phyloP scores from a whole-genome alignment of 345 rosid genomes.

The Acer yangbiense region DNA sequence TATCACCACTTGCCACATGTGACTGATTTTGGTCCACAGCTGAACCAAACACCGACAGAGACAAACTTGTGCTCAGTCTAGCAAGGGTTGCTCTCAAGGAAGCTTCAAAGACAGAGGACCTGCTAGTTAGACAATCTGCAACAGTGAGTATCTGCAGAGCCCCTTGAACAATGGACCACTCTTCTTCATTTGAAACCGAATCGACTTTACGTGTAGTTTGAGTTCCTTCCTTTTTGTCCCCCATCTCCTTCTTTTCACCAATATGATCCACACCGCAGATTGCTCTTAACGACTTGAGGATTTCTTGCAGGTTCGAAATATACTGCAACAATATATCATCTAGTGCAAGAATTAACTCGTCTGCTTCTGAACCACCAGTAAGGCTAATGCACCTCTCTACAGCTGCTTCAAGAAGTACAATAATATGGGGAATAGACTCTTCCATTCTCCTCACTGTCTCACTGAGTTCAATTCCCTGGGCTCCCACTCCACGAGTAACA shows the following conservation, averaged over 20 bases:
- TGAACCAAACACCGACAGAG: slow-evolving; percentile 71
- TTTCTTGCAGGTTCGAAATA: slow-evolving; percentile 85
- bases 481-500: slow-evolving; percentile 94
- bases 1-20: slow-evolving; percentile 48
- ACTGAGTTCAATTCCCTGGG: slow-evolving; percentile 97
- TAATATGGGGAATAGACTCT: slow-evolving; percentile 94
- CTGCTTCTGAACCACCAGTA: slow-evolving; percentile 98
- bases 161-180: slow-evolving; percentile 99
- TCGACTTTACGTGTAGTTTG: slow-evolving; percentile 68
- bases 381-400: slow-evolving; percentile 92
- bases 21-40: slow-evolving; percentile 71
- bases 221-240: slow-evolving; percentile 70
- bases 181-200: slow-evolving; percentile 81
- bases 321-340: slow-evolving; percentile 93
- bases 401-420: slow-evolving; percentile 91
- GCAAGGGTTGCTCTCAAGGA: slow-evolving; percentile 91
- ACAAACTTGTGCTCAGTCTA: slow-evolving; percentile 85
- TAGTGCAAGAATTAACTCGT: slow-evolving; percentile 86
- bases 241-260: slow-evolving; percentile 60
- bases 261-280: slow-evolving; percentile 83
- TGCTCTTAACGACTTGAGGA: slow-evolving; percentile 89
- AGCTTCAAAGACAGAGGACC: slow-evolving; percentile 95
- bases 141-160: slow-evolving; percentile 93
- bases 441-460: slow-evolving; percentile 99
- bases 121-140: slow-evolving; percentile 91